A percentile compares a stretch with the other conserved stretches of the same genome.
phyloP scores from a whole-genome alignment of 352 stramenopile species.

The Globisporangium mamillatum region DNA sequence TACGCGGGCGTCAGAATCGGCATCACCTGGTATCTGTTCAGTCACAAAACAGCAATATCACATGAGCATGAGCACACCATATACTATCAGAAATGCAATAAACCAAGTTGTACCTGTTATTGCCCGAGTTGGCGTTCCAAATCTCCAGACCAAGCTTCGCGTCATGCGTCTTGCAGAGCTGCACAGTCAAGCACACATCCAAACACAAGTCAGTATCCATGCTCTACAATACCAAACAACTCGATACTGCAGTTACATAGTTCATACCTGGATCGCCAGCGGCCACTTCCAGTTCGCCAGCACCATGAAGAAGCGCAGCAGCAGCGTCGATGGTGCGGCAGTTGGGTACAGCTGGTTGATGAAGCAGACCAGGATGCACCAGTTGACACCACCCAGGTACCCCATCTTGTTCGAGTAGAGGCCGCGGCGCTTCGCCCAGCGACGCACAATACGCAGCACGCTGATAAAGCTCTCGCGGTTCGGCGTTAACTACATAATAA shows the following conservation, averaged over 20 bases:
- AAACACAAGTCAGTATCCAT: constrained; percentile 13
- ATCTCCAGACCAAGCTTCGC: constrained; percentile 83
- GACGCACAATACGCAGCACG: constrained; percentile 83
- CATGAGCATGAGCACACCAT: constrained; percentile 5
- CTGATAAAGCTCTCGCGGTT: constrained; percentile 87
- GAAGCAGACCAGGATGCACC: constrained; percentile 97
- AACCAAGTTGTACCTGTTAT: constrained; percentile 50
- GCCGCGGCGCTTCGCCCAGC: constrained; percentile 90
- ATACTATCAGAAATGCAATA: neutral
- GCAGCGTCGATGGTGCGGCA: constrained; percentile 75
- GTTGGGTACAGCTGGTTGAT: constrained; percentile 92
- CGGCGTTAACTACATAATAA: constrained; percentile 49
- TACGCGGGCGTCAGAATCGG: constrained; percentile 99
- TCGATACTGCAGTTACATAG: neutral
- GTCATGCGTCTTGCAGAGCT: constrained; percentile 86
- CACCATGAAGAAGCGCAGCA: constrained; percentile 91
- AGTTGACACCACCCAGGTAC: constrained; percentile 99
- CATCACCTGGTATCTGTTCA: constrained; percentile 92
- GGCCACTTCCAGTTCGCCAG: constrained; percentile 90
- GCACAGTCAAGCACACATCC: neutral
- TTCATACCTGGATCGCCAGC: constrained; percentile 79
- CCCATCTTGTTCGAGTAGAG: constrained; percentile 99
- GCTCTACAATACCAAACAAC: neutral
- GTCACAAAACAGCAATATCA: neutral
- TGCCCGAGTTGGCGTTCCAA: constrained; percentile 86